Evolutionary conservation across 306 rosid species (phyloP).

Genomic region (Bauhinia variegata): DNA sequence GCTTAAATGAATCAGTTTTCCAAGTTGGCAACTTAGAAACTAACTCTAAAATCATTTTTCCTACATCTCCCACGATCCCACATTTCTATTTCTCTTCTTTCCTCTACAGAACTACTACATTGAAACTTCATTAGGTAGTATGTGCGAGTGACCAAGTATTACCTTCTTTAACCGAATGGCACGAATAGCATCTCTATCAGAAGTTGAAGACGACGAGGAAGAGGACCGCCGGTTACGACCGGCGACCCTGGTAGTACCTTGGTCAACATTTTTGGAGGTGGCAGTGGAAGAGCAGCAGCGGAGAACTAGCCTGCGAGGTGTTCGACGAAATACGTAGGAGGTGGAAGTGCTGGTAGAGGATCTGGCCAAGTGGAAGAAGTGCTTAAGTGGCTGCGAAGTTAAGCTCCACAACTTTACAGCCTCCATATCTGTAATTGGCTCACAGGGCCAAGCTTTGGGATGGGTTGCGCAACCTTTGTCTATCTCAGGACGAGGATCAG

Average conservation of each 20-base stretch:
- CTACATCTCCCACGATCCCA: too few species aligned
- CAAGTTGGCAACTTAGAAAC: too few species aligned
- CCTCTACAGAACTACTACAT: too few species aligned
- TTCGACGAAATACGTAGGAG: constrained; percentile 38
- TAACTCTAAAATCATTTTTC: too few species aligned
- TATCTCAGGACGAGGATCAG: too few species aligned
- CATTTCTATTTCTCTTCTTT: too few species aligned
- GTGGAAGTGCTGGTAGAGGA: constrained; percentile 38
- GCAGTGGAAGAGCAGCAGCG: constrained; percentile 60
- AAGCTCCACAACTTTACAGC: constrained; percentile 56
- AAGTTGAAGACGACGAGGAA: constrained; percentile 60
- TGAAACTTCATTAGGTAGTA: too few species aligned
- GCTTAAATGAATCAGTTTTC: too few species aligned
- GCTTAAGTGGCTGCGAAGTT: constrained; percentile 61
- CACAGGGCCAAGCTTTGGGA: too few species aligned
- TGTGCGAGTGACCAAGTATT: neutral
- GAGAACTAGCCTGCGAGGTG: constrained; percentile 46
- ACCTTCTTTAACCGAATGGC: constrained; percentile 92
- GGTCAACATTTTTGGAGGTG: constrained; percentile 34
- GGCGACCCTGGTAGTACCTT: constrained; percentile 34
- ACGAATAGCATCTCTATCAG: constrained; percentile 77
- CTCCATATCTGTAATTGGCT: too few species aligned
- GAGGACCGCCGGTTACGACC: constrained; percentile 74
- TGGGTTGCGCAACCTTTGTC: too few species aligned
- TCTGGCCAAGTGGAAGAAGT: constrained; percentile 45